Base-by-base conservation (phyloP, 208 protist species). In the Acanthamoeba polyphaga region DNA sequence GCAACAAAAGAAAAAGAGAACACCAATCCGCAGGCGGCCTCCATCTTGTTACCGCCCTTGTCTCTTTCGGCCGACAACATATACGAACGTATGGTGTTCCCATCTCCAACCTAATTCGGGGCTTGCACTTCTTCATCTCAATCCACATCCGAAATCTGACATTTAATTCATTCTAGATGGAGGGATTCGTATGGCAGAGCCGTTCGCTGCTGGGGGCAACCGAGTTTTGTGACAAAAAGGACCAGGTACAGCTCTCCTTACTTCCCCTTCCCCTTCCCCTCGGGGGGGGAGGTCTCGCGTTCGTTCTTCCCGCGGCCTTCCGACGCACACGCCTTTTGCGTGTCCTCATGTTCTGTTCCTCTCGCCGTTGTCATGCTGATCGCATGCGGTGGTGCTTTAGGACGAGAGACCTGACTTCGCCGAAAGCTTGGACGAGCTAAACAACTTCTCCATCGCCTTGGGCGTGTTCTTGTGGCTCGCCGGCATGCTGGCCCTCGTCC, bases 401-500 rank as follows among this genome's bases (percentile, higher is more conserved):
- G 72, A 51, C 72, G 19, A 49, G 34, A 22, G 29, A 29, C 72
- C 72, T 5, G 72, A 80, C 32, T 80, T 80, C 49, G 72, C 72
- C 34, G 72, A 34, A 13, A 80, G 72, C 72, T 80, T 80, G 34
- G 72, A 80, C 43, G 72, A 80, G 32, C 38, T 80, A 3, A 80
- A 80, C 34, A 32, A 46, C 72, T 80, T 80, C 29, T 80, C 72
- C 32, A 80, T 80, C 29, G 72, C 72, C 12, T 9, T 80, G 32
- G 72, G 72, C 34, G 29, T 80, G 27, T 22, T 80, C 72, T 29
- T 80, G 17, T 80, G 27, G 72, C 7, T 80, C 34, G 72, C 34
- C 72, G 29, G 32, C 72, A 80, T 80, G 72, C 72, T 80, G 15
- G 72, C 72, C 34, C 72, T 80, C 34, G 72, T 80, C 32, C 72